Evolutionary conservation across 768 basidiomycete species (phyloP).

Genomic region (Fistulinella prunicolor): DNA sequence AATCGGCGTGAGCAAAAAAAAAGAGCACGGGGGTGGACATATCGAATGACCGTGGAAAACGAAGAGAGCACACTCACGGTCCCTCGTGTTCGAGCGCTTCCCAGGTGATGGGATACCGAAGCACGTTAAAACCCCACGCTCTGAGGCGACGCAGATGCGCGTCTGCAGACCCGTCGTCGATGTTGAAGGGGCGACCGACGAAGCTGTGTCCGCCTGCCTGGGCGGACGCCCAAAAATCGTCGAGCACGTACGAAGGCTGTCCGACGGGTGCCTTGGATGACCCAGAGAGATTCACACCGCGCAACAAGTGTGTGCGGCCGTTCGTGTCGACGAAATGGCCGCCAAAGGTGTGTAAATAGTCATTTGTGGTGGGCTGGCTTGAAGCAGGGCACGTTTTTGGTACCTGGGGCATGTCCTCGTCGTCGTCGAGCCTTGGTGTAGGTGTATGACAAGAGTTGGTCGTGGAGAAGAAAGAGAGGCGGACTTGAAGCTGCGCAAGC

Average conservation of each 20-base stretch:
- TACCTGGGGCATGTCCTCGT: conserved; percentile 20
- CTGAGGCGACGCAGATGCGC: conserved; percentile 80
- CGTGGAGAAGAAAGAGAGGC: not conserved
- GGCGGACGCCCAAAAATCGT: conserved; percentile 81
- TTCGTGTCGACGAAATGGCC: conserved; percentile 70
- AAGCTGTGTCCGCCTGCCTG: conserved; percentile 71
- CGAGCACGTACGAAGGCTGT: conserved; percentile 62
- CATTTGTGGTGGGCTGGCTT: conserved; percentile 9
- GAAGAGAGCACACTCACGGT: conserved; percentile 64
- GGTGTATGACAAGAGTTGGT: not conserved
- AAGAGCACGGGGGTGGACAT: too few relatives aligned
- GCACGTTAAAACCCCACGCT: conserved; percentile 92
- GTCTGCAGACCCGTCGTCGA: conserved; percentile 85
- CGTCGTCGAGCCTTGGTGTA: not conserved
- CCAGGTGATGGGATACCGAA: conserved; percentile 88
- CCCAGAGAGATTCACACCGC: conserved; percentile 94
- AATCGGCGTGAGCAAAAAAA: not conserved
- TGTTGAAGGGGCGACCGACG: conserved; percentile 70
- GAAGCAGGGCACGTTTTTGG: conserved; percentile 19
- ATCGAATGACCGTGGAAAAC: not conserved
- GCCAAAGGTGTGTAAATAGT: conserved; percentile 62
- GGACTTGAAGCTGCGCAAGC: not conserved
- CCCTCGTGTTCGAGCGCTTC: conserved; percentile 91
- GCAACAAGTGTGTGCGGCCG: conserved; percentile 76
- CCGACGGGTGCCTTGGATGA: conserved; percentile 80